These are phyloP conservation scores for Scedosporium dehoogii DNA, from an alignment of 2,329 filamentous ascomycete genomes.

Conservation along the genomic window DNA sequence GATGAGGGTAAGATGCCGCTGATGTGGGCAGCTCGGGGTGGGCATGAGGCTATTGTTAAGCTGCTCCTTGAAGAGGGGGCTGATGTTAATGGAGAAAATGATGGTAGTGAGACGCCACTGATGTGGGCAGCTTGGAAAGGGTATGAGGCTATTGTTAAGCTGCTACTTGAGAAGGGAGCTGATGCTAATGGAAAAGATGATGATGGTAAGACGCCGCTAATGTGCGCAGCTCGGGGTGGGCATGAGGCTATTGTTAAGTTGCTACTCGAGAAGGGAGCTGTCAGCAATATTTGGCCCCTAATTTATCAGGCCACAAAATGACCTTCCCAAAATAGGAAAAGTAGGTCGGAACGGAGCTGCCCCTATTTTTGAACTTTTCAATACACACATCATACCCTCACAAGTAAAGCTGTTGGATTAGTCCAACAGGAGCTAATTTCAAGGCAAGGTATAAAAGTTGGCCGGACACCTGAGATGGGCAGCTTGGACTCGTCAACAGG, in stretches of 20 bases:
- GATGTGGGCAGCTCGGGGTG: neutral
- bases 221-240: neutral
- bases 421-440: no score
- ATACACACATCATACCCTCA: no score
- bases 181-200: neutral
- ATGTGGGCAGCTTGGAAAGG: neutral
- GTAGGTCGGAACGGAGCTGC: no score
- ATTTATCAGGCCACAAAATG: no score
- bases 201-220: neutral
- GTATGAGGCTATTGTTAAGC: neutral
- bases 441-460: no score
- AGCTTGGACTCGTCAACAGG: neutral
- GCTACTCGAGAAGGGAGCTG: constrained; percentile 1
- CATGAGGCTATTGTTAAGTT: constrained; percentile 5
- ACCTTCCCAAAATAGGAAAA: no score
- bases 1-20: neutral
- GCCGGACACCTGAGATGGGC: constrained; percentile 1
- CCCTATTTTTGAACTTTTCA: no score
- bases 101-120: neutral
- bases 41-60: constrained; percentile 3
- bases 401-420: no score
- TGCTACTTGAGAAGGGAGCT: constrained; percentile 5
- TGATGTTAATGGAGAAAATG: neutral
- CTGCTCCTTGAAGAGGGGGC: constrained; percentile 2
- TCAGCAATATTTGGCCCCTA: no score